These are phyloP conservation scores for Heritiera fomes DNA, from an alignment of 345 rosid species.

Conservation along the genomic window DNA sequence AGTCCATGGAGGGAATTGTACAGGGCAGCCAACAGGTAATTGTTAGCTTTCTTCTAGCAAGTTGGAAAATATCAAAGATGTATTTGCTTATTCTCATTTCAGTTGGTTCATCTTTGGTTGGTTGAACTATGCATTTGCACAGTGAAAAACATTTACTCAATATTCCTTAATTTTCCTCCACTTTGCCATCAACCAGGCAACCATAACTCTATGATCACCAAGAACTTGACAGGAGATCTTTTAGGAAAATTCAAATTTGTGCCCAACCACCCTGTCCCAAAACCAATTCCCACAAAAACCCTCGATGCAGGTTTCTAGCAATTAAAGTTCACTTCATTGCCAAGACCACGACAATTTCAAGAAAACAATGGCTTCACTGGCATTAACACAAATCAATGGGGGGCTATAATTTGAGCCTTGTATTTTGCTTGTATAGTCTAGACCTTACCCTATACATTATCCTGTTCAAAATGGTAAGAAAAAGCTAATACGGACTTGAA, in stretches of 20 bases:
- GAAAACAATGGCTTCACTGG: background rate
- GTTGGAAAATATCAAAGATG: background rate
- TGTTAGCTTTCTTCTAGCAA: background rate
- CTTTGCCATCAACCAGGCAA: background rate
- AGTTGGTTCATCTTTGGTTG: background rate
- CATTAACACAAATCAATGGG: background rate
- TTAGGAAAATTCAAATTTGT: no score
- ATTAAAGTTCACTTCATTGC: background rate
- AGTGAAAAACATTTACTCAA: background rate
- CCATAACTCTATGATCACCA: background rate
- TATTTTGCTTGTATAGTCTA: background rate
- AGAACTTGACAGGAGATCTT: background rate
- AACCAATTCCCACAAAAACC: background rate
- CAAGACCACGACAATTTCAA: background rate
- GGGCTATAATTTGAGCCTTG: background rate
- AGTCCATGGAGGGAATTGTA: constrained; percentile 76
- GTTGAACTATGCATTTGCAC: background rate
- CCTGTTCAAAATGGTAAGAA: background rate
- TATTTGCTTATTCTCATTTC: background rate
- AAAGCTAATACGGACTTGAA: background rate
- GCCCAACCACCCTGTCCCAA: background rate
- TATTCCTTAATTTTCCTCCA: background rate
- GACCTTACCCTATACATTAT: background rate
- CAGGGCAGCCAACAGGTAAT: constrained; percentile 76
- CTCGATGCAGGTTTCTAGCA: no score